Percentiles rank a stretch among this genome's conserved stretches.
Conservation (phyloP, 495 filamentous ascomycete genomes). For the Tuber calosporum region DNA sequence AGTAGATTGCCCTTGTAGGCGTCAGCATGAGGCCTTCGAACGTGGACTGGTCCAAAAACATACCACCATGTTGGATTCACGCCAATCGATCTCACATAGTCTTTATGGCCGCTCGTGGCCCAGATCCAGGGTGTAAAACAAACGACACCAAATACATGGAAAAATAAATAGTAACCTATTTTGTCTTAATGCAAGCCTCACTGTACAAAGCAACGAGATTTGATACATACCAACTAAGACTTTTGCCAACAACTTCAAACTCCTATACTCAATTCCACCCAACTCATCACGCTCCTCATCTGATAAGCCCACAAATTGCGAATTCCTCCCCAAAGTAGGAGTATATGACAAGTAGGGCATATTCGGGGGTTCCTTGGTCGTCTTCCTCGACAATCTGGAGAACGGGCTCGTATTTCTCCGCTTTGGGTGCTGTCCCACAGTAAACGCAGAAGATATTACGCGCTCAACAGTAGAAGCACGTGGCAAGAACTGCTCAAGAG, state of each 20-base stretch:
- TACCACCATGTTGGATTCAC: constrained; percentile 72
- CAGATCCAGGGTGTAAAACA: constrained; percentile 71
- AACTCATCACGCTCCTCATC: constrained; percentile 54
- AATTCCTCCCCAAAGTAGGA: constrained; percentile 85
- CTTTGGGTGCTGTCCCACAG: constrained; percentile 27
- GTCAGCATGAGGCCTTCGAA: constrained; percentile 12
- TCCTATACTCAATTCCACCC: constrained; percentile 59
- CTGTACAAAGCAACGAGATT: not conserved
- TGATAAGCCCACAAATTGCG: constrained; percentile 72
- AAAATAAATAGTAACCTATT: constrained; percentile 46
- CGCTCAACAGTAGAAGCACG: constrained; percentile 29
- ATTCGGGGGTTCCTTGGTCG: constrained; percentile 24
- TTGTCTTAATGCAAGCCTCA: not conserved
- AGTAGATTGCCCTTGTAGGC: constrained; percentile 62
- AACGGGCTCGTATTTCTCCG: constrained; percentile 31
- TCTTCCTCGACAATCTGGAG: constrained; percentile 28
- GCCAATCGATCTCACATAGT: constrained; percentile 55
- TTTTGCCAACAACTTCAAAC: constrained; percentile 52
- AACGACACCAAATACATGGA: constrained; percentile 48
- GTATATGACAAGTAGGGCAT: constrained; percentile 86
- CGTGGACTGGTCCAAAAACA: constrained; percentile 7
- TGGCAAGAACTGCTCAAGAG: constrained; percentile 33
- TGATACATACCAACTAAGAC: constrained; percentile 47
- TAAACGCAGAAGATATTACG: constrained; percentile 32
- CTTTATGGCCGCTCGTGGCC: constrained; percentile 47